Conservation (phyloP, 805 yeast genomes). For the Cyberlindnera xishuangbannaensis region DNA sequence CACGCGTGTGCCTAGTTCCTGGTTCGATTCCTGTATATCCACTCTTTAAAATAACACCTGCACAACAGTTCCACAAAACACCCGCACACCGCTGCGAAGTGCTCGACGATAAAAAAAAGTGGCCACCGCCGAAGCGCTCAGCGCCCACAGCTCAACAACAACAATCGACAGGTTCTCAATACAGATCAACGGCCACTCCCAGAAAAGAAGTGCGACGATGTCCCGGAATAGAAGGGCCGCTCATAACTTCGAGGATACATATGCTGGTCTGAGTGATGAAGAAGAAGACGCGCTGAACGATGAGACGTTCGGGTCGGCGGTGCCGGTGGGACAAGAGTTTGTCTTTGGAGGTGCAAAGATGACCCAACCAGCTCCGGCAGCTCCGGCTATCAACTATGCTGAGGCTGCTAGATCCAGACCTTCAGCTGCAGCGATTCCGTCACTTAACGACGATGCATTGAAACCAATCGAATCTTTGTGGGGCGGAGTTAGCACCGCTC, state of each 20-base stretch:
- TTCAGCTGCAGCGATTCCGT: constrained; percentile 10
- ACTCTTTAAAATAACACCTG: no score
- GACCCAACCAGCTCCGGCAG: constrained; percentile 22
- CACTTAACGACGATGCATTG: constrained; percentile 33
- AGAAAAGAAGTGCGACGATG: constrained; percentile 6
- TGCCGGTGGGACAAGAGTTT: constrained; percentile 54
- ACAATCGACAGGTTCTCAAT: no score
- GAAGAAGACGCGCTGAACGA: constrained; percentile 77
- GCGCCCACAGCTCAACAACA: no score
- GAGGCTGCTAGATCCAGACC: constrained; percentile 30
- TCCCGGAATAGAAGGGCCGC: constrained; percentile 24
- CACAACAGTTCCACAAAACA: no score
- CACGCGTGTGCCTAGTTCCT: no score
- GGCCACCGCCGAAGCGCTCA: no score
- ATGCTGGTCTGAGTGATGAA: constrained; percentile 66
- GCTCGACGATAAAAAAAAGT: no score
- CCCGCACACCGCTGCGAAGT: no score
- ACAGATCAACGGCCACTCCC: not conserved
- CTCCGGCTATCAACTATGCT: constrained; percentile 38
- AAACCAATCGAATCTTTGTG: constrained; percentile 72
- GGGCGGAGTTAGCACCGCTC: no score
- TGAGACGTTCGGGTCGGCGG: constrained; percentile 66
- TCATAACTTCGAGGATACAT: constrained; percentile 78
- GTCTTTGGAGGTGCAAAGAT: constrained; percentile 43
- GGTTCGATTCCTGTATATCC: no score